Evolutionary conservation across 2,329 filamentous ascomycete species (phyloP), one percentile per base, ranked within the genome.

Genomic region (Epichloe brachyelytri): DNA sequence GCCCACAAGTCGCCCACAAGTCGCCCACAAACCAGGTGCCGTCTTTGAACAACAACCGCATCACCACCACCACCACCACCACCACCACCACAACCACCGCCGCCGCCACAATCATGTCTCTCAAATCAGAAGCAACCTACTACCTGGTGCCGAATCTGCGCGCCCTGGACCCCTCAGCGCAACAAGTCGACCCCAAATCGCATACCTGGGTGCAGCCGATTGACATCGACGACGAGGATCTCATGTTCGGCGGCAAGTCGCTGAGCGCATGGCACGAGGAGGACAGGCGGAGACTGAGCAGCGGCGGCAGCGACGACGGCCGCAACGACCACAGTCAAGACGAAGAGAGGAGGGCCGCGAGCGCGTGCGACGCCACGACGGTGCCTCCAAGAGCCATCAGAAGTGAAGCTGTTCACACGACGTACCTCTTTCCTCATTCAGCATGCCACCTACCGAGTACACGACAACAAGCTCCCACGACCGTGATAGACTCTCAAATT

Each of bases 181-280:
- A 58, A 43, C 64, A 69, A 55, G 58, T 68, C 53, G 67, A 69
- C 51, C 55, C 59, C 53, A 53, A 57, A 50, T 59, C 64, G 41
- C 62, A 66, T 53, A 54, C 64, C 44, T 80, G 76, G 77, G 71
- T 77, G 55, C 69, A 74, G 50, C 71, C 74, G 36, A 80, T 74
- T 46, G 68, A 77, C 54, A 81, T 81, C 58, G 77, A 81, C 51
- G 78, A 81, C 59, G 77, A 80, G 51, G 78, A 81, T 56, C 68
- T 81, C 38, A 79, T 72, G 62, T 81, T 80, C 57, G 76, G 77
- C 51, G 78, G 78, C 58, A 81, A 80, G 71, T 70, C 76, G 39
- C 63, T 81, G 41, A 77, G 76, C 62, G 66, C 72, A 15, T 80
- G 77, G 77, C 78, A 81, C 62, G 78, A 81, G 64, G 78, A 81